A percentile compares a stretch with the other conserved stretches of the same genome.
phyloP scores from a whole-genome alignment of 192 early-diverging fungal species.

The Piromyces finnis region DNA sequence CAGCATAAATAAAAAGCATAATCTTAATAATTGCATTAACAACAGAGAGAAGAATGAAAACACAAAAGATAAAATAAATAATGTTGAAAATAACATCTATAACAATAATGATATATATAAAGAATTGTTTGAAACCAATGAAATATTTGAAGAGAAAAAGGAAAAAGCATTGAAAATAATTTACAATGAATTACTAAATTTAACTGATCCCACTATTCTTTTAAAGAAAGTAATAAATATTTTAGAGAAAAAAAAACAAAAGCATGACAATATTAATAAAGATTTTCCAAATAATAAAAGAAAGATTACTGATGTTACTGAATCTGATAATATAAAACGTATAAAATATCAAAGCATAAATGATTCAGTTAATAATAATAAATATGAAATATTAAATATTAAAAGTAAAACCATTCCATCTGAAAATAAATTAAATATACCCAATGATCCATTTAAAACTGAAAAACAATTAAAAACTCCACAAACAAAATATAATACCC shows the following conservation, averaged over 20 bases:
- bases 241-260: neutral
- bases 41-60: no score
- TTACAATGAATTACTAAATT: neutral
- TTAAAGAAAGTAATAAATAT: neutral
- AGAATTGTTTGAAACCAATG: neutral
- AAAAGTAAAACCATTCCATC: no score
- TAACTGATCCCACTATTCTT: neutral
- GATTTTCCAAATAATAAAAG: no score
- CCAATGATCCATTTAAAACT: no score
- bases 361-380: no score
- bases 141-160: neutral
- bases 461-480: neutral
- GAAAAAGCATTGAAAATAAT: neutral
- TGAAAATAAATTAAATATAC: no score
- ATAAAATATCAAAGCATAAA: no score
- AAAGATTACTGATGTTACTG: no score
- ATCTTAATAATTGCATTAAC: neutral
- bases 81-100: neutral
- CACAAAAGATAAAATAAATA: neutral
- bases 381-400: no score
- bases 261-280: neutral
- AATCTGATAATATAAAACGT: no score
- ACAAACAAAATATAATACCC: neutral
- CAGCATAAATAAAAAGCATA: no score
- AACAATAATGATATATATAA: neutral